Percentiles rank a stretch among this genome's conserved stretches.
These are phyloP conservation scores for Allium fistulosum DNA, from an alignment of 106 monocot genomes.

Conservation along the genomic window DNA sequence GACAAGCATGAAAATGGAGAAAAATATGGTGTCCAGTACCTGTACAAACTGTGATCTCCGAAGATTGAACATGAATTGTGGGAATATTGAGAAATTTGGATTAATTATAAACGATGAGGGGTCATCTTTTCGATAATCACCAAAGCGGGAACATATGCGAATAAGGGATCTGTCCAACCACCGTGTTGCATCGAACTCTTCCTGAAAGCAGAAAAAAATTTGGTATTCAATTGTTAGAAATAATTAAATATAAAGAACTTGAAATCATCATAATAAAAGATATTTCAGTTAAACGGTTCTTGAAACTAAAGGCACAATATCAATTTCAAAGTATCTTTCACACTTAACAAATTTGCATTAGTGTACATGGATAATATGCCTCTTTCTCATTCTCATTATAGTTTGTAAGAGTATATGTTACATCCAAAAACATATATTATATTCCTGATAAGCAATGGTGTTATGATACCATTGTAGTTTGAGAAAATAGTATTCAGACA, in stretches of 20 bases:
- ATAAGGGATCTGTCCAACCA: constrained; percentile 95
- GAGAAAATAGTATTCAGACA: not conserved
- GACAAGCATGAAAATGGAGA: not conserved
- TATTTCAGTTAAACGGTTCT: not conserved
- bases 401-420: too few species aligned
- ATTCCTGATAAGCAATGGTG: not conserved
- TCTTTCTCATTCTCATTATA: too few species aligned
- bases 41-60: constrained; percentile 95
- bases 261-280: not conserved
- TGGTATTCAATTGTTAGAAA: constrained; percentile 1
- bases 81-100: constrained; percentile 88
- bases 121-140: constrained; percentile 98
- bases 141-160: constrained; percentile 88
- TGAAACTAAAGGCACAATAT: too few species aligned
- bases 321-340: too few species aligned
- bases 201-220: constrained; percentile 35
- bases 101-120: constrained; percentile 84
- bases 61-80: constrained; percentile 97
- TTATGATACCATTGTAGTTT: not conserved
- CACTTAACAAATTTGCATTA: too few species aligned
- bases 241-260: not conserved
- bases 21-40: constrained; percentile 26
- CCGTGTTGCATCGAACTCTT: constrained; percentile 96
- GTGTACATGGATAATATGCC: too few species aligned
- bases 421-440: too few species aligned